Evolutionary conservation across 192 early-diverging fungal genomes (phyloP).

Genomic region (Gaertneriomyces sp.): DNA sequence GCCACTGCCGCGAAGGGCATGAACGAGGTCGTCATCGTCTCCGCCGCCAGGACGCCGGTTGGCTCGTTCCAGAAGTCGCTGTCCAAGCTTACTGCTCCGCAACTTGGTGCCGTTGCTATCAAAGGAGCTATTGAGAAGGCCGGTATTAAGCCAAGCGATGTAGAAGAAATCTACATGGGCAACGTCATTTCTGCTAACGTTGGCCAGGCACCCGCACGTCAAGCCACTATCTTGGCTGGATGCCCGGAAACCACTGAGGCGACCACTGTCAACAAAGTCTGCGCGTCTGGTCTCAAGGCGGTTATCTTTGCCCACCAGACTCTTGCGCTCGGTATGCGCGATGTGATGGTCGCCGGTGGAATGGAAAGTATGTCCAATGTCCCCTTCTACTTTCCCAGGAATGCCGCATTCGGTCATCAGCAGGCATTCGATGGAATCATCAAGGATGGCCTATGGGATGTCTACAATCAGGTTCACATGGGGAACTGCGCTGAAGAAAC

Average conservation of each 20-base stretch:
- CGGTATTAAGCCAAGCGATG: conserved; percentile 71
- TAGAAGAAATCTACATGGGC: conserved; percentile 95
- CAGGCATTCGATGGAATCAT: conserved; percentile 79
- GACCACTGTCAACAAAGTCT: conserved; percentile 98
- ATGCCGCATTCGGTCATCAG: conserved; percentile 75
- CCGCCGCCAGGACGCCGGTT: conserved; percentile 89
- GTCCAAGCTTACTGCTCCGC: conserved; percentile 73
- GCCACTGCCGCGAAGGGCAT: conserved; percentile 8
- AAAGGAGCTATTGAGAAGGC: conserved; percentile 79
- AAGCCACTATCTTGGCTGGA: conserved; percentile 82
- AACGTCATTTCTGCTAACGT: conserved; percentile 86
- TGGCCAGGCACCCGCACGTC: conserved; percentile 91
- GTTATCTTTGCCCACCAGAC: conserved; percentile 86
- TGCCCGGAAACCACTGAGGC: conserved; percentile 79
- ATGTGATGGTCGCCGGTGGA: conserved; percentile 86
- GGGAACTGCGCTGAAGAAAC: conserved; percentile 69
- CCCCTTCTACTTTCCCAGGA: conserved; percentile 67
- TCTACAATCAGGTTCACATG: conserved; percentile 82
- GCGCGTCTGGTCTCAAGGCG: conserved; percentile 97
- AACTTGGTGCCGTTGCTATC: conserved; percentile 78
- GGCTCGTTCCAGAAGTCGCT: conserved; percentile 87
- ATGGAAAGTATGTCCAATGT: conserved; percentile 97
- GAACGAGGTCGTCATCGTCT: conserved; percentile 55
- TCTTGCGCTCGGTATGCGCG: conserved; percentile 72
- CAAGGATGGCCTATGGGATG: conserved; percentile 95